Evolutionary conservation across 1,139 yeast species (phyloP).

Genomic region (Starmera stellimalicola): DNA sequence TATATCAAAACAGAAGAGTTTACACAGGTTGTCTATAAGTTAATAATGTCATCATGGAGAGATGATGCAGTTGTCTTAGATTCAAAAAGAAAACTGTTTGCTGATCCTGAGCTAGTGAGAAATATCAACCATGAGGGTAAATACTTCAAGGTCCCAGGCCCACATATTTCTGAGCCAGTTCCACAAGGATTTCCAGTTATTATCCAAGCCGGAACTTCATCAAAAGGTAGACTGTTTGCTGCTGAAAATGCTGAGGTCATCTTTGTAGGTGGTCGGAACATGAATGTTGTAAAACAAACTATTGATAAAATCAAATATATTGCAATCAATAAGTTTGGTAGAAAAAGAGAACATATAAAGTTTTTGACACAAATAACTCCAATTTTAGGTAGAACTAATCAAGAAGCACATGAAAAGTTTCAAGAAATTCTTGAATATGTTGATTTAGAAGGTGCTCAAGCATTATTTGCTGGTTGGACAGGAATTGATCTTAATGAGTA

Average conservation of each 20-base stretch:
- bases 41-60: constrained; percentile 31
- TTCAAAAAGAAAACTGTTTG: constrained; percentile 22
- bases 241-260: constrained; percentile 34
- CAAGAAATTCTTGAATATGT: constrained; percentile 21
- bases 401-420: constrained; percentile 24
- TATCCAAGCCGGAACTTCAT: constrained; percentile 35
- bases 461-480: constrained; percentile 29
- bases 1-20: constrained; percentile 30
- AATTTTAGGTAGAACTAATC: constrained; percentile 21
- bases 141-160: constrained; percentile 30
- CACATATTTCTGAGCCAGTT: constrained; percentile 28
- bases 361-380: constrained; percentile 18
- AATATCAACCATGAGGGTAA: constrained; percentile 28
- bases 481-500: constrained; percentile 27
- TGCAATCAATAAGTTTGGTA: constrained; percentile 23
- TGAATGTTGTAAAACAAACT: constrained; percentile 23
- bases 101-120: constrained; percentile 28
- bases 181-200: constrained; percentile 32
- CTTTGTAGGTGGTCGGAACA: constrained; percentile 23
- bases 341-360: constrained; percentile 20
- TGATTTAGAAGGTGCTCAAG: constrained; percentile 28
- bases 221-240: constrained; percentile 33
- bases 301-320: constrained; percentile 22
- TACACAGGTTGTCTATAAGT: constrained; percentile 27
- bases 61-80: constrained; percentile 30